Conservation (phyloP, 345 rosid species). For the Salix koriyanagi region DNA sequence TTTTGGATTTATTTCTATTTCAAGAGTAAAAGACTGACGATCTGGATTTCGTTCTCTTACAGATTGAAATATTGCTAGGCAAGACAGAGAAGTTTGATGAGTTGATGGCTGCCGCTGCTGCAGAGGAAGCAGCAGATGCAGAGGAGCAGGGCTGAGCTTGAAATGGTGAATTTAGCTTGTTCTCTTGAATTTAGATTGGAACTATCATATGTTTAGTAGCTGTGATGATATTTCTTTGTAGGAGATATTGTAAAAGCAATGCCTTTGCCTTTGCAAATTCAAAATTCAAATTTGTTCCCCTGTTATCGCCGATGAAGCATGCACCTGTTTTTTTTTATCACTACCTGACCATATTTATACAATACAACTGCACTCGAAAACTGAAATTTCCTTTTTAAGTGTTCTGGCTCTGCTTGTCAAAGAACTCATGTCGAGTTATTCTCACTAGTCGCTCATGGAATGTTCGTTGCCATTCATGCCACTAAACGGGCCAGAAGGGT, state of each 20-base stretch:
- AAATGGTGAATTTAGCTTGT: not conserved
- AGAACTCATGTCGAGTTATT: no score
- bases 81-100: constrained; percentile 71
- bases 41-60: not conserved
- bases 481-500: no score
- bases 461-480: no score
- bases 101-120: constrained; percentile 67
- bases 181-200: constrained; percentile 7
- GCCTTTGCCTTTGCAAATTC: not conserved
- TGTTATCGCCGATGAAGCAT: not conserved
- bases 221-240: constrained; percentile 5
- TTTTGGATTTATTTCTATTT: not conserved
- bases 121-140: constrained; percentile 43
- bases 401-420: no score
- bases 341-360: not conserved
- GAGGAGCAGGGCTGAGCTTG: constrained; percentile 44
- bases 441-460: no score
- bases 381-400: not conserved
- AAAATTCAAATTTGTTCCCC: constrained; percentile 25
- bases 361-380: not conserved
- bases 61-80: constrained; percentile 63
- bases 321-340: not conserved
- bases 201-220: constrained; percentile 8
- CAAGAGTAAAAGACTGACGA: not conserved
- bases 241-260: constrained; percentile 23